A percentile compares a stretch with the other conserved stretches of the same genome.
These are phyloP conservation scores for Sherardia arvensis DNA, from an alignment of 257 asterid genomes.

Conservation along the genomic window DNA sequence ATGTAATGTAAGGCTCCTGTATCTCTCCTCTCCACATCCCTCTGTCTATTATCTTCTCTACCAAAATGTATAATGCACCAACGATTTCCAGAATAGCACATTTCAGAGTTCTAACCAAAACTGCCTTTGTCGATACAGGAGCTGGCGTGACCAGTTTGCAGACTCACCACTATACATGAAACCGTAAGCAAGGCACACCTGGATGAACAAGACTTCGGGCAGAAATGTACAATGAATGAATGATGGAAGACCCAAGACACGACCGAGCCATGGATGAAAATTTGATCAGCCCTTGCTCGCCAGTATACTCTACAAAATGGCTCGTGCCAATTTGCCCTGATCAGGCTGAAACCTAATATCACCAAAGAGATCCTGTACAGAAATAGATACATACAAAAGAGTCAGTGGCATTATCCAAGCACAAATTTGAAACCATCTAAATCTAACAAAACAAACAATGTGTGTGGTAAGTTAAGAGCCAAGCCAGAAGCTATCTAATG, in stretches of 20 bases:
- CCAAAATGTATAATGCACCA: not conserved
- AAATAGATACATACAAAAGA: conserved; percentile 2
- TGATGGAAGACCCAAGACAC: conserved; percentile 16
- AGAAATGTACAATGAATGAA: conserved; percentile 37
- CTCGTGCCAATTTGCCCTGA: conserved; percentile 23
- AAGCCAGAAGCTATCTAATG: not conserved
- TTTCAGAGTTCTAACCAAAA: conserved; percentile 11
- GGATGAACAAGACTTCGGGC: conserved; percentile 27
- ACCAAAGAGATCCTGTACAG: conserved; percentile 30
- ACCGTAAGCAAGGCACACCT: conserved; percentile 32
- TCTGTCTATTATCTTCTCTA: conserved; percentile 4
- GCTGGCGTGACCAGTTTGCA: conserved; percentile 21
- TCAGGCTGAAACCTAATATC: conserved; percentile 22
- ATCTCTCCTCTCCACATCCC: conserved; percentile 16
- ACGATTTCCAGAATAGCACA: conserved; percentile 1
- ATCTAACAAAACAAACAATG: not conserved
- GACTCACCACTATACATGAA: conserved; percentile 32
- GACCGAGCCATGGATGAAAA: conserved; percentile 41
- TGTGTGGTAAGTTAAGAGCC: not conserved
- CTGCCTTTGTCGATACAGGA: conserved; percentile 15
- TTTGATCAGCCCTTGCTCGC: conserved; percentile 11
- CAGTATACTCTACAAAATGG: conserved; percentile 29
- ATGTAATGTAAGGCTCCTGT: conserved; percentile 19
- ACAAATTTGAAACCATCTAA: not conserved
- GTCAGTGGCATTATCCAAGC: conserved; percentile 3